phyloP scores from a whole-genome alignment of 1,284 basidiomycete genomes.

The Trametes hirsuta region DNA sequence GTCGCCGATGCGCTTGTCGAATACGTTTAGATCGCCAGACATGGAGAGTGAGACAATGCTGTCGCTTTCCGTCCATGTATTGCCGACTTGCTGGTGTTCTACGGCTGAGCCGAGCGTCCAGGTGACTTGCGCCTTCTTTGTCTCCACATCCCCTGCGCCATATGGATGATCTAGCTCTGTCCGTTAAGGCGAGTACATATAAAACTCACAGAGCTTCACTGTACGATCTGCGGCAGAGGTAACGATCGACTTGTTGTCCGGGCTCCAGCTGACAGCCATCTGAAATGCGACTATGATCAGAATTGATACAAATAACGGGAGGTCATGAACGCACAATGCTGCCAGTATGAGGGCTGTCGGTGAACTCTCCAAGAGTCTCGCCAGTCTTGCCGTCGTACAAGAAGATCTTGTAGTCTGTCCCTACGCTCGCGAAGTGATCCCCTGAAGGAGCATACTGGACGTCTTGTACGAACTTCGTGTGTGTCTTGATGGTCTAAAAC shows the following conservation, averaged over 20 bases:
- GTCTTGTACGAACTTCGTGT: slow-evolving; percentile 95
- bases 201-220: slow-evolving; percentile 79
- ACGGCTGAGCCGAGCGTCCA: slow-evolving; percentile 77
- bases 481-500: slow-evolving; percentile 78
- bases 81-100: slow-evolving; percentile 86
- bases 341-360: slow-evolving; percentile 70
- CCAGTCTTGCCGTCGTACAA: slow-evolving; percentile 93
- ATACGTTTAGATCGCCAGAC: slow-evolving; percentile 82
- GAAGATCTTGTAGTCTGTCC: slow-evolving; percentile 89
- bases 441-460: slow-evolving; percentile 85
- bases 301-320: no score
- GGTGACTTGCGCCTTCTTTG: slow-evolving; percentile 64
- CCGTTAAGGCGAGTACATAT: neutral
- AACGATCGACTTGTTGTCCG: slow-evolving; percentile 72
- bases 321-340: slow-evolving; percentile 65
- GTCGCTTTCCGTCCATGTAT: slow-evolving; percentile 75
- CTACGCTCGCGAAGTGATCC: slow-evolving; percentile 86
- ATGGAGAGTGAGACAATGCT: slow-evolving; percentile 87
- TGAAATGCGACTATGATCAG: slow-evolving; percentile 30
- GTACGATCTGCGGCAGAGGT: slow-evolving; percentile 90
- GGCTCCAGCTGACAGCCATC: slow-evolving; percentile 82
- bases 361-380: slow-evolving; percentile 73
- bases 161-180: neutral
- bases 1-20: slow-evolving; percentile 74
- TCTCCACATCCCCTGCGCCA: slow-evolving; percentile 76